Evolutionary conservation across 306 rosid species (phyloP).

Genomic region (Ochetophila trinervis): DNA sequence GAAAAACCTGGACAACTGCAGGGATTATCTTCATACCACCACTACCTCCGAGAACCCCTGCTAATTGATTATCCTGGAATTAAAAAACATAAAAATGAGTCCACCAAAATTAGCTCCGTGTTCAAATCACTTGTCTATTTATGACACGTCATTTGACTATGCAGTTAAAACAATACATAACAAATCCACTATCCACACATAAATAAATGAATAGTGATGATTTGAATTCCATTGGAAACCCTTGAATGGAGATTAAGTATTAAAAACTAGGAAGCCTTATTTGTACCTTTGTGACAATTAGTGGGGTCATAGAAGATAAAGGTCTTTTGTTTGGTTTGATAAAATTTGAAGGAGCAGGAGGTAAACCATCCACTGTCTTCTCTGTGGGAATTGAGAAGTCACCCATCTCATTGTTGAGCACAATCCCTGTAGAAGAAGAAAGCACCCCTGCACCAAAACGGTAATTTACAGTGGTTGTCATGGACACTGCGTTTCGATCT

Average conservation of each 20-base stretch:
- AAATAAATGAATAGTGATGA: too few species aligned
- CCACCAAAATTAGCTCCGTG: neutral
- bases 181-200: too few species aligned
- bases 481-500: conserved; percentile 81
- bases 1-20: conserved; percentile 69
- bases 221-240: too few species aligned
- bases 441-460: conserved; percentile 70
- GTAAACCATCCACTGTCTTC: conserved; percentile 51
- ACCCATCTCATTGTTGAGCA: conserved; percentile 82
- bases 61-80: conserved; percentile 61
- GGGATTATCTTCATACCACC: conserved; percentile 81
- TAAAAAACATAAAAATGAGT: neutral
- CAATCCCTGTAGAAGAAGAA: conserved; percentile 81
- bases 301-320: conserved; percentile 86
- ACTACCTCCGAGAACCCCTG: conserved; percentile 76
- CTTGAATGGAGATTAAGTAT: too few species aligned
- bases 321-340: conserved; percentile 79
- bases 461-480: conserved; percentile 65
- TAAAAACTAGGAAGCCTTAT: neutral
- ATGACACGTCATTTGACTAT: too few species aligned
- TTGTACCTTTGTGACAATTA: conserved; percentile 67
- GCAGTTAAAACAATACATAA: too few species aligned
- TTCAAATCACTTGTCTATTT: too few species aligned
- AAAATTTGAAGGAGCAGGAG: conserved; percentile 88
- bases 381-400: conserved; percentile 80